Evolutionary conservation across 1,284 basidiomycete genomes (phyloP).

Genomic region (Trametes hirsuta): DNA sequence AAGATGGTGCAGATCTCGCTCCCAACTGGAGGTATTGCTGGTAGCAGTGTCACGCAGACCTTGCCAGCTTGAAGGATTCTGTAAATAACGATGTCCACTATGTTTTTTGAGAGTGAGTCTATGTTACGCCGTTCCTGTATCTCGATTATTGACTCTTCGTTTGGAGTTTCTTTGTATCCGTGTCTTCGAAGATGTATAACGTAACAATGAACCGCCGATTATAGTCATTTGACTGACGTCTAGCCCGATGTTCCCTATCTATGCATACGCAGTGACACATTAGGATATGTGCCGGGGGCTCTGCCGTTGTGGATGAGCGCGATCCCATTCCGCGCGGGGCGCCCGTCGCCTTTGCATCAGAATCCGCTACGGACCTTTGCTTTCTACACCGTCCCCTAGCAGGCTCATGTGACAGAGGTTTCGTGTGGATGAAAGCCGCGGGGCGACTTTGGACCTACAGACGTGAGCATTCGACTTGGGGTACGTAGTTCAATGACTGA

Average conservation of each 20-base stretch:
- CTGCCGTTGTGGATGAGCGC: background rate
- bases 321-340: background rate
- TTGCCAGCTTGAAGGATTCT: conserved; percentile 11
- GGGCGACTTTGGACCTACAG: background rate
- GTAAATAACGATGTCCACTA: too few species aligned
- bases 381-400: background rate
- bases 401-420: background rate
- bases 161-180: background rate
- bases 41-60: conserved; percentile 44
- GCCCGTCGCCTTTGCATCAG: background rate
- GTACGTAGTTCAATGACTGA: background rate
- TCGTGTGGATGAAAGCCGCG: background rate
- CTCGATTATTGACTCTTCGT: background rate
- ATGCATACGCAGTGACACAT: background rate
- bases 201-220: background rate
- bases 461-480: background rate
- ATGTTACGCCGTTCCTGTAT: background rate
- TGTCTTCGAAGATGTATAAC: background rate
- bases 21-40: conserved; percentile 40
- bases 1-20: conserved; percentile 36
- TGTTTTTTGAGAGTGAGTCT: background rate
- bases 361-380: background rate
- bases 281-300: background rate
- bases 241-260: background rate
- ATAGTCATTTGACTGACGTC: background rate